Evolutionary conservation across 768 basidiomycete species (phyloP).

Genomic region (Podaxis carcinomalis): DNA sequence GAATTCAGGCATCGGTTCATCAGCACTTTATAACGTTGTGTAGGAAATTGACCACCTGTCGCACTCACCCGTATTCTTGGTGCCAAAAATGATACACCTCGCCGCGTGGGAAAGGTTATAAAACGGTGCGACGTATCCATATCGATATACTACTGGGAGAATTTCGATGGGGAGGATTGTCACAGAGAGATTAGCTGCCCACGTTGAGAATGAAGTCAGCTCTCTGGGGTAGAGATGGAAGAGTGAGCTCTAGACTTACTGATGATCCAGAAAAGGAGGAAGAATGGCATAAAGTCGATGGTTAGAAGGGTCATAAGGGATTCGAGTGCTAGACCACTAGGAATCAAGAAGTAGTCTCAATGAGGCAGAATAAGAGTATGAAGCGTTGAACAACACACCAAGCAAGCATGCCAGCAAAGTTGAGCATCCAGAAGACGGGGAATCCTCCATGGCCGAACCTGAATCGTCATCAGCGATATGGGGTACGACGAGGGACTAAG

Average conservation of each 20-base stretch:
- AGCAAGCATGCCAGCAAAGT: no score
- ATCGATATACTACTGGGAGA: constrained; percentile 48
- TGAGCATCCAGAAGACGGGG: no score
- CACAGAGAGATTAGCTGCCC: constrained; percentile 53
- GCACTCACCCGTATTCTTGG: constrained; percentile 43
- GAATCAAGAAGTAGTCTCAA: background rate
- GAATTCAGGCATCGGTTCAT: no score
- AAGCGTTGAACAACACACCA: no score
- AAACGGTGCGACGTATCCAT: constrained; percentile 62
- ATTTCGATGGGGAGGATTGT: constrained; percentile 48
- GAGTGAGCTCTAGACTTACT: constrained; percentile 25
- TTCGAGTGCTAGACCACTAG: constrained; percentile 61
- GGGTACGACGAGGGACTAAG: no score
- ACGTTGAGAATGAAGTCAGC: background rate
- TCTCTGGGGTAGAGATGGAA: no score
- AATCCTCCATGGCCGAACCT: no score
- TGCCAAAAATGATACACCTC: constrained; percentile 54
- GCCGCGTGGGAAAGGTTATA: constrained; percentile 56
- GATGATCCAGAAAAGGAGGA: constrained; percentile 65
- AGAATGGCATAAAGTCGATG: constrained; percentile 46
- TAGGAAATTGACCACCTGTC: no score
- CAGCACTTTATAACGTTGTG: no score
- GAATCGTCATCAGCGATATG: no score
- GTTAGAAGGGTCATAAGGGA: constrained; percentile 55
- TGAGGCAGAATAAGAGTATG: no score